phyloP scores from a whole-genome alignment of 768 basidiomycete species.

The Wakefieldia striispora region DNA sequence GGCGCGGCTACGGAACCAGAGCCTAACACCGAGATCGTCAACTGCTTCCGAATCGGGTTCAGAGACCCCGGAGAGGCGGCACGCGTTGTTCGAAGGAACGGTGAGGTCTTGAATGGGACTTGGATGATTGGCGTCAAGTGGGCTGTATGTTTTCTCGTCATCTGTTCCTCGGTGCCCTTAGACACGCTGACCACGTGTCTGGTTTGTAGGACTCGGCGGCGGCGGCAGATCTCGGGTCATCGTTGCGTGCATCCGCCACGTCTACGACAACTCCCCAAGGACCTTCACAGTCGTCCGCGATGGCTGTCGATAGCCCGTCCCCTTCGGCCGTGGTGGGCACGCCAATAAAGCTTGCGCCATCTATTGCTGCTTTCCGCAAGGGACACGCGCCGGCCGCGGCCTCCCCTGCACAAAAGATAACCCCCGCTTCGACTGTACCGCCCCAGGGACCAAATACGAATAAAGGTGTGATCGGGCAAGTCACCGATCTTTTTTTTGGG shows the following conservation, averaged over 20 bases:
- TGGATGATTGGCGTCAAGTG: slow-evolving; percentile 89
- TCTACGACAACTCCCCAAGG: slow-evolving; percentile 8
- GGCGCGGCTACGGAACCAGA: slow-evolving; percentile 71
- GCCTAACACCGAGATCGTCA: slow-evolving; percentile 62
- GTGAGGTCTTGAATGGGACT: slow-evolving; percentile 68
- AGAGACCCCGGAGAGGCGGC: slow-evolving; percentile 68
- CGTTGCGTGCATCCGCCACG: slow-evolving; percentile 17
- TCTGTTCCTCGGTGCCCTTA: background rate
- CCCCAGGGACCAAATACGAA: slow-evolving; percentile 36
- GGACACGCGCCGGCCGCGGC: slow-evolving; percentile 28
- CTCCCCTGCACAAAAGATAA: slow-evolving; percentile 24
- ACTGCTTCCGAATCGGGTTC: slow-evolving; percentile 83
- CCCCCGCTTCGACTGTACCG: slow-evolving; percentile 4
- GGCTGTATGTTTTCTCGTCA: slow-evolving; percentile 54
- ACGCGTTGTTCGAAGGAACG: slow-evolving; percentile 78
- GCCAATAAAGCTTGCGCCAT: slow-evolving; percentile 70
- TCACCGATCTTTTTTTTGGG: slow-evolving; percentile 79
- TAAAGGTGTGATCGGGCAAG: slow-evolving; percentile 68
- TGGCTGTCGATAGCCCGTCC: slow-evolving; percentile 47
- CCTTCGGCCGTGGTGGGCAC: slow-evolving; percentile 55
- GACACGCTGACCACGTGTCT: too few relatives aligned
- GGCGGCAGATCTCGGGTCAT: slow-evolving; percentile 49
- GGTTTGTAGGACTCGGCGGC: slow-evolving; percentile 52
- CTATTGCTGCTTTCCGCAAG: slow-evolving; percentile 68
- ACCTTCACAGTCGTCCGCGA: slow-evolving; percentile 36